Evolutionary conservation across 148 eudicot species (phyloP), one percentile per base, ranked within the genome.

Genomic region (Vaccinium darrowii): DNA sequence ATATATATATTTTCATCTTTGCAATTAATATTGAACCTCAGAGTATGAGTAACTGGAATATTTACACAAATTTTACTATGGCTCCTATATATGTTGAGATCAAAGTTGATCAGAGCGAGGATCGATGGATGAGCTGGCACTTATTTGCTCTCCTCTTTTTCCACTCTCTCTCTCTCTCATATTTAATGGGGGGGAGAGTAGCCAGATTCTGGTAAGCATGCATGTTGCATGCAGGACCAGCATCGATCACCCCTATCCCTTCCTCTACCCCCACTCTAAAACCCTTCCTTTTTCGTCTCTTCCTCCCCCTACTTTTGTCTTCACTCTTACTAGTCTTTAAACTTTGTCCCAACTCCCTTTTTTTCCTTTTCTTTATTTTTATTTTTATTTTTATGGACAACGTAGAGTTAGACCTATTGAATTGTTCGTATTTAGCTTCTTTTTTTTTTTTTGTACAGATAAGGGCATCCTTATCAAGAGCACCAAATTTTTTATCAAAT

Each of bases 291-390:
- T 69, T 69, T 13, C 8, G 43, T 69, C 43, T 13, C 74, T 69
- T 69, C 72, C 74, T 30, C 74, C 27, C 74, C 39, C 74, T 69
- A 30, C 74, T 14, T 69, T 69, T 69, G 74, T 69, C 39, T 30
- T 13, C 74, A 69, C 43, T 69, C 43, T 69, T 30, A 69, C 15
- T 69, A 69, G 39, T 39, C 74, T 69, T 69, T 27, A 12, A 69
- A 69, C 74, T 69, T 69, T 69, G 74, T 69, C 74, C 74, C 74
- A 27, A 13, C 74, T 27, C 18, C 2, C 14, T 16, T 4, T 69
- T 27, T 69, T 30, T 12, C 5, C 13, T 8, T 51, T 51, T 9
- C 53, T 51, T 51, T 51, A 1, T 51, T 51, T 51, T 8, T 50
- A 6, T 50, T 23, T 43, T 43, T 43, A 4, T 43, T 43, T 5